Base-by-base conservation (phyloP, 768 basidiomycete genomes). In the Amanita rubescens region DNA sequence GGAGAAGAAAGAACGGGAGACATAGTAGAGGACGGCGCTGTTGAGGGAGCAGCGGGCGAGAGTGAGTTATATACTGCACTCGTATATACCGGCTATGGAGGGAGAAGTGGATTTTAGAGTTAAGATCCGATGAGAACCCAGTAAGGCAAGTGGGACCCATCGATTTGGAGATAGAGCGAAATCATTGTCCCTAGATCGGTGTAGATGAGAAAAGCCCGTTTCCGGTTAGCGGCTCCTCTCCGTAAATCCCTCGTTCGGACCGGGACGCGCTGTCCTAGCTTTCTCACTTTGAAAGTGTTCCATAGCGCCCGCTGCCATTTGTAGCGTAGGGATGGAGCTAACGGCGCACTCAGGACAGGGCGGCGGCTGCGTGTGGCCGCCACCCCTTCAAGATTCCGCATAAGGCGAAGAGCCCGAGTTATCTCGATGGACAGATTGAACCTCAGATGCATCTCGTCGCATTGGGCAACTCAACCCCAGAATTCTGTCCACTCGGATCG, bases 111-210 rank as follows among this genome's bases (percentile, higher is more conserved):
- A 50, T 25, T 59, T 34, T 60, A 65, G 60, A 62, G 61, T 61
- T 59, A 74, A 78, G 79, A 81, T 81, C 80, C 76, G 71, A 75
- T 71, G 76, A 68, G 56, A 54, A 34, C 63, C 72, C 50, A 59
- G 75, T 71, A 70, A 68, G 79, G 80, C 69, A 82, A 67, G 67
- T 63, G 45, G 43, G 74, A 69, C 64, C 80, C 80, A 72, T 63
- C 54, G 59, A 53, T 59, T 60, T 73, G 80, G 80, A 79, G 76
- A 72, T 66, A 62, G 60, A 37, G 35, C 58, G 49, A 60, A 22
- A 61, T 55, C 57, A 37, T 50, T 51, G 55, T 58, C 53, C 51
- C 55, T 55, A 35, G 55, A 57, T 57, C 56, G 45, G 52, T 3
- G 30, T 37, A 38, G 51, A 39, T 47, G 55, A 53, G 53, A 45